Percentiles rank a stretch among this genome's conserved stretches.
These are phyloP conservation scores for Lachancea sp. DNA, from an alignment of 805 yeast species.

Conservation along the genomic window DNA sequence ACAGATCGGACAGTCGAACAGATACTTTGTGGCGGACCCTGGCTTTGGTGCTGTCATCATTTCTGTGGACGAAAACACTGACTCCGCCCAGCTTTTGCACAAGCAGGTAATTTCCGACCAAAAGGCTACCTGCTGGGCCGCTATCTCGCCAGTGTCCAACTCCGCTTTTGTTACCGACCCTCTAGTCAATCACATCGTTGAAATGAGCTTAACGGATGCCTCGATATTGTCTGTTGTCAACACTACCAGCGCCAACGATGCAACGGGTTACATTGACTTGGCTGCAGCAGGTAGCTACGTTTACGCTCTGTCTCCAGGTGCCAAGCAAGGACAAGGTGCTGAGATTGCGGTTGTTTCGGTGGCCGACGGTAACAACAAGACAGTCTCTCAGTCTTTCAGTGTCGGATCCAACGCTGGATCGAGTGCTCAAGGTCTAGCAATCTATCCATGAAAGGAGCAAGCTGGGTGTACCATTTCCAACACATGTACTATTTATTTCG, in stretches of 20 bases:
- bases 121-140: conserved; percentile 10
- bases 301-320: conserved; percentile 9
- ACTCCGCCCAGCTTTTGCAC: conserved; percentile 1
- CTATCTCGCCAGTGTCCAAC: conserved; percentile 1
- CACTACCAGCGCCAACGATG: conserved; percentile 3
- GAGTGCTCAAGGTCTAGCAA: conserved; percentile 10
- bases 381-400: conserved; percentile 7
- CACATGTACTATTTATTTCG: too few species aligned
- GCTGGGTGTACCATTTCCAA: too few species aligned
- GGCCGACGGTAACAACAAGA: background rate
- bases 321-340: conserved; percentile 1
- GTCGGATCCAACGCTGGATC: conserved; percentile 6
- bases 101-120: conserved; percentile 8
- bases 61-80: conserved; percentile 6
- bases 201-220: conserved; percentile 9
- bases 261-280: conserved; percentile 8
- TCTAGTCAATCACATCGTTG: conserved; percentile 11
- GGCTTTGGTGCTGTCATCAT: conserved; percentile 8
- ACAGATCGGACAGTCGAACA: conserved; percentile 8
- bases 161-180: conserved; percentile 11
- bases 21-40: conserved; percentile 8
- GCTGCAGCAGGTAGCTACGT: conserved; percentile 7
- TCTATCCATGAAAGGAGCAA: too few species aligned
- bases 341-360: conserved; percentile 9
- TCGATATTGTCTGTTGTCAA: conserved; percentile 7